Evolutionary conservation across 2,329 filamentous ascomycete genomes (phyloP), one percentile per base, ranked within the genome.

Genomic region (Penicillium sp.): DNA sequence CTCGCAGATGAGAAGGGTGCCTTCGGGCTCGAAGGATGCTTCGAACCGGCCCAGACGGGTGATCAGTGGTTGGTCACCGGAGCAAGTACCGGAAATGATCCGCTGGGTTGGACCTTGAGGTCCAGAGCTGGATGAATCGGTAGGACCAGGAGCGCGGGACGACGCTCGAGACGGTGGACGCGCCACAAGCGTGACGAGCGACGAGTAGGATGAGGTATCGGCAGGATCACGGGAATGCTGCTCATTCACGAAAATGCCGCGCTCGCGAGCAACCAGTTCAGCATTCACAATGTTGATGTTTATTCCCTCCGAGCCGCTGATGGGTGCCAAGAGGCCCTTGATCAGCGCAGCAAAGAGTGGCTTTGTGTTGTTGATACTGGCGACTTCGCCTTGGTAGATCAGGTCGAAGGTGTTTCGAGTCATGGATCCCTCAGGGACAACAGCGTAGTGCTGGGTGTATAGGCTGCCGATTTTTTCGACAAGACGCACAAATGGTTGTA

Each of bases 231-330:
- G 82, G 2, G 83, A 84, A 61, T 87, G 87, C 39, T 86, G 86
- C 77, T 94, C 91, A 69, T 88, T 90, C 69, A 95, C 87, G 46
- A 88, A 82, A 61, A 95, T 89, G 2, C 90, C 90, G 65, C 89
- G 89, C 67, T 92, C 89, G 63, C 86, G 88, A 19, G 90, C 90
- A 14, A 93, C 84, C 27, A 92, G 79, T 44, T 86, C 83, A 0
- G 90, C 90, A 69, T 95, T 94, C 66, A 95, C 90, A 60, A 95
- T 92, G 76, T 93, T 94, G 67, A 93, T 87, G 68, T 89, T 88
- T 13, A 85, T 73, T 0, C 84, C 87, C 39, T 88, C 87, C 0
- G 82, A 79, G 57, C 87, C 86, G 56, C 85, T 89, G 64, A 94
- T 89, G 1, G 86, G 85, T 1, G 84, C 82, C 6, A 90, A 83